Conservation (phyloP, 768 basidiomycete genomes). For the Tricholoma sp. region DNA sequence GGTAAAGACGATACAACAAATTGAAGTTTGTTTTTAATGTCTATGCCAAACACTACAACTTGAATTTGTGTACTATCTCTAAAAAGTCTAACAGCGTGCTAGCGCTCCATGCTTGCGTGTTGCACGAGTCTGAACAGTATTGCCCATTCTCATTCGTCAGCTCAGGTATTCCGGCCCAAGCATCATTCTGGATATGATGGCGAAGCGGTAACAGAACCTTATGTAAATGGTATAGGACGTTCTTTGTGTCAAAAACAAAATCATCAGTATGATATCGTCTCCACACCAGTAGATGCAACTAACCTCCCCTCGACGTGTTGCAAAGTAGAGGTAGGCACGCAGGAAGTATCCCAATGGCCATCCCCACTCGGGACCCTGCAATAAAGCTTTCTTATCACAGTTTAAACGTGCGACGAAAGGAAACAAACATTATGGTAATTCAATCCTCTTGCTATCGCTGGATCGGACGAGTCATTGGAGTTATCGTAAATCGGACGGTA, state of each 20-base stretch:
- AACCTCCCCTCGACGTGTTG: constrained; percentile 65
- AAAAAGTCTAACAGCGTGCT: constrained; percentile 90
- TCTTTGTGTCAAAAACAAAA: constrained; percentile 48
- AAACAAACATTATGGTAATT: constrained; percentile 84
- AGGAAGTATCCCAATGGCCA: constrained; percentile 97
- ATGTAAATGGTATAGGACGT: constrained; percentile 80
- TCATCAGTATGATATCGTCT: constrained; percentile 4
- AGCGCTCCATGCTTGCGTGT: constrained; percentile 95
- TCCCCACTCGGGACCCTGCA: constrained; percentile 87
- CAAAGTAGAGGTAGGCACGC: constrained; percentile 88
- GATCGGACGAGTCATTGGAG: constrained; percentile 83
- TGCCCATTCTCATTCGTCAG: constrained; percentile 81
- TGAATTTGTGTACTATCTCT: constrained; percentile 55
- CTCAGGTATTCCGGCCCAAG: constrained; percentile 94
- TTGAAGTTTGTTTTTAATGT: not conserved
- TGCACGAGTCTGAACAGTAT: constrained; percentile 84
- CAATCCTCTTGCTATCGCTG: constrained; percentile 82
- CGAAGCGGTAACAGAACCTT: constrained; percentile 65
- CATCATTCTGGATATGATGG: constrained; percentile 67
- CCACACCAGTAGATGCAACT: constrained; percentile 18
- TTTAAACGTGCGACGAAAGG: not conserved
- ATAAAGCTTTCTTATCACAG: constrained; percentile 15
- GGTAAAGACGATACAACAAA: constrained; percentile 10
- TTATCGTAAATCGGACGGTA: constrained; percentile 94
- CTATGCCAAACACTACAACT: not conserved